phyloP scores from a whole-genome alignment of 225 moss, liverwort and hornwort species.

The Polytrichum formosum region DNA sequence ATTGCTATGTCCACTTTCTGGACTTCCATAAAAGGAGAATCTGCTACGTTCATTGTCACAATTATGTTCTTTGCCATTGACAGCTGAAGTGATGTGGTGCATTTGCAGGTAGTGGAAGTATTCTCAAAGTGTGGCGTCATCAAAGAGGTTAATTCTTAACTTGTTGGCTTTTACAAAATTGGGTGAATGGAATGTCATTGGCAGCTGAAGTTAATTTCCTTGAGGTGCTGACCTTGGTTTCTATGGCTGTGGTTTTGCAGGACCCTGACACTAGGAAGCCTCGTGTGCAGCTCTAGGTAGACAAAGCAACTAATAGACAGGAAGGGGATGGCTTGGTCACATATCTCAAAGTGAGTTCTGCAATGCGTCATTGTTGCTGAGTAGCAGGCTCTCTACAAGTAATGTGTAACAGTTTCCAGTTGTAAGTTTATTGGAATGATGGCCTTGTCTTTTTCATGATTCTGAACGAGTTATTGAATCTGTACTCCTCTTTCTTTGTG shows the following conservation, averaged over 20 bases:
- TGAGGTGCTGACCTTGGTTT: background rate
- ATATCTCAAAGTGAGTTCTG: conserved; percentile 76
- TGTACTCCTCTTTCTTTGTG: no score
- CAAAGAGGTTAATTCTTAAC: conserved; percentile 65
- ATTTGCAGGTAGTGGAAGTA: conserved; percentile 71
- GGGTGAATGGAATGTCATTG: background rate
- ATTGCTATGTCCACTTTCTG: no score
- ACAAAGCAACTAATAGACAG: conserved; percentile 80
- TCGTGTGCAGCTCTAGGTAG: conserved; percentile 84
- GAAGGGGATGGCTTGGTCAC: conserved; percentile 98
- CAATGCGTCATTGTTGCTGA: background rate
- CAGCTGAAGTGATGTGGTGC: no score
- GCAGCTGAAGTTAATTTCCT: no score
- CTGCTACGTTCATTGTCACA: no score
- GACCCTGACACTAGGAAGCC: conserved; percentile 94
- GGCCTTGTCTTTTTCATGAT: no score
- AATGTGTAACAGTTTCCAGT: no score
- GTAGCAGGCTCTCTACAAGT: no score
- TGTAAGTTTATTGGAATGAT: no score
- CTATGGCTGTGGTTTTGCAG: conserved; percentile 32
- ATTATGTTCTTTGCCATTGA: no score
- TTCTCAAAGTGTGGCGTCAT: conserved; percentile 96
- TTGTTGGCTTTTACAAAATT: background rate
- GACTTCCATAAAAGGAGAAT: no score
- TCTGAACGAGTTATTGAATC: no score